Base-by-base conservation (phyloP, 345 rosid species). In the Laguncularia racemosa region DNA sequence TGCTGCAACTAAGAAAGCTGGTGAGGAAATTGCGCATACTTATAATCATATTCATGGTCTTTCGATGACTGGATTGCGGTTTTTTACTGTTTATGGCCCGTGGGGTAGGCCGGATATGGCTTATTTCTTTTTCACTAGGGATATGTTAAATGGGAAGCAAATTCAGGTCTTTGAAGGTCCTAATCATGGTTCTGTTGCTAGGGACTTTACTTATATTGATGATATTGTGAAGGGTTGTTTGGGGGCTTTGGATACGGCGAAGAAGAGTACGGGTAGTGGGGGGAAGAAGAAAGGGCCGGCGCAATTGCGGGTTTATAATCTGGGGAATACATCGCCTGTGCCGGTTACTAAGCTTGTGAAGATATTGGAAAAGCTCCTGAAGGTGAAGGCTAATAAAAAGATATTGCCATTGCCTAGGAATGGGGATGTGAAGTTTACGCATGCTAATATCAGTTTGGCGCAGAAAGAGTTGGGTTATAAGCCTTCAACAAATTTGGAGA, bases 31-130 rank as follows among this genome's bases (percentile, higher is more conserved):
- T 38, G 85, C 89, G 0, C 87, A 83, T 57, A 70, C 75, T 47
- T 85, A 85, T 59, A 85, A 79, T 70, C 86, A 85, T 62, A 83
- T 79, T 48, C 79, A 85, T n/a, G 89, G 87, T 18, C 71, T 85
- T 48, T 85, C 87, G 0, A 72, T 85, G 8, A 81, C 87, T 17
- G 87, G 84, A 19, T 67, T 81, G 55, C 64, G 85, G 18, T 84
- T 85, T 62, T 85, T 85, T 75, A 83, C 87, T 0, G 87, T 85
- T 18, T 81, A 85, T 64, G 87, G 89, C 19, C 93, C 89, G 16
- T 83, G 85, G 85, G 89, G 93, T 7, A 61, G 85, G 59, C 89
- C 89, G 20, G 85, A 85, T 54, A 81, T 85, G 89, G 89, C 93
- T 1, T 85, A 78, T 61, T 85, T 78, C 83, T 78, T 79, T 54